Base-by-base conservation (phyloP, 495 filamentous ascomycete species). In the Peziza echinospora region DNA sequence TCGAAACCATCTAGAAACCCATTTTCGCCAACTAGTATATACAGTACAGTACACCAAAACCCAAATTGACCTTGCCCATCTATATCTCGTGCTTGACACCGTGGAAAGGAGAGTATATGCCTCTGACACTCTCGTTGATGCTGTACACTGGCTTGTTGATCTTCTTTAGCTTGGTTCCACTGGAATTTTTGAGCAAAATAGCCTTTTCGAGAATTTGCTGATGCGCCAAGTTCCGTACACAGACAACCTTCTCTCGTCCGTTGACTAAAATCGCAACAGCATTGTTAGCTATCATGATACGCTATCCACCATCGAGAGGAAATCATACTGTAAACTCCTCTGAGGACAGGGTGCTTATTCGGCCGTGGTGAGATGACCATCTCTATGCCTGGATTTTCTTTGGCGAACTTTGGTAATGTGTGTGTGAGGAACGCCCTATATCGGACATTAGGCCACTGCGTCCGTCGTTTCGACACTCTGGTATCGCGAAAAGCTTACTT, bases 21-120 rank as follows among this genome's bases (percentile, higher is more conserved):
- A n/a, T n/a, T n/a, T n/a, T n/a, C n/a, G n/a, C n/a, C n/a, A n/a
- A n/a, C n/a, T n/a, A n/a, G n/a, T n/a, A n/a, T n/a, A n/a, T n/a
- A n/a, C n/a, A n/a, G n/a, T n/a, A n/a, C n/a, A n/a, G n/a, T n/a
- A n/a, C n/a, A n/a, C n/a, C n/a, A n/a, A n/a, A n/a, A n/a, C n/a
- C n/a, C n/a, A n/a, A n/a, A n/a, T n/a, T n/a, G n/a, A n/a, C n/a
- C n/a, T n/a, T n/a, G n/a, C n/a, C n/a, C n/a, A n/a, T n/a, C n/a
- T 56, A 56, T 47, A 56, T 52, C 26, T 37, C 39, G 26, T 54
- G 50, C 30, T 58, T 55, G 30, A 19, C 24, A 21, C 86, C 84
- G 63, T 96, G 89, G 61, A 81, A 93, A 37, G 85, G 85, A 66
- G 75, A 80, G 85, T 87, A 97, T 51, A 96, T 74, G 48, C 89